Base-by-base conservation (phyloP, 257 asterid species). In the Orobanche coerulescens region DNA sequence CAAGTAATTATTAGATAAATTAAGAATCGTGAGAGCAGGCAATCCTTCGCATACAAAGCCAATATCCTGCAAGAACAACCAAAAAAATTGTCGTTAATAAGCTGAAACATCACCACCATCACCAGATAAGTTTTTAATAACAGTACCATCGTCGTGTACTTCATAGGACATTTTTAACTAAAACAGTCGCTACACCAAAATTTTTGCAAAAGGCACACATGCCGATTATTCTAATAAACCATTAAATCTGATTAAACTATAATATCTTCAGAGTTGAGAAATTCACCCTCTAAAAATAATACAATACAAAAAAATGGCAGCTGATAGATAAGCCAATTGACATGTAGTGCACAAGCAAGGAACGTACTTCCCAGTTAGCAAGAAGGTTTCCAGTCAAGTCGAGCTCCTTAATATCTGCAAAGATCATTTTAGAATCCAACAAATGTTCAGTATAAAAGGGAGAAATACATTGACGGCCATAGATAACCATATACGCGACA, bases 371-470 rank as follows among this genome's bases (percentile, higher is more conserved):
- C 98, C 98, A 93, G 47, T 72, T 72, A 33, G 73, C 68, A 66
- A 93, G 87, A 65, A 93, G 78, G 72, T 83, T 93, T 71, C 95
- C 97, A 66, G 85, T 83, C 87, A 93, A 80, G 75, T 89, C 98
- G 40, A 93, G 97, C 84, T 89, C 95, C 88, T 86, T 86, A 46
- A 93, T 58, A 69, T 77, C 98, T 93, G 97, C 84, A 74, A 64
- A 44, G 49, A 42, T 6, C 64, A 31, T 62, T 68, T 60, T 18
- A 51, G 48, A 62, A 42, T 74, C 46, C 50, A 64, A 30, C 58
- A 53, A 65, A 60, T 26, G 23, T 55, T 25, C 18, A 53, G 55
- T 19, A 43, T 24, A 48, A 50, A 55, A 36, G 7, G 25, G 4
- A 52, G 43, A 60, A 24, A 23, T 20, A 36, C 9, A 36, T 36